These are phyloP conservation scores for Piper longum DNA, from an alignment of 164 flowering plant genomes.

Conservation along the genomic window DNA sequence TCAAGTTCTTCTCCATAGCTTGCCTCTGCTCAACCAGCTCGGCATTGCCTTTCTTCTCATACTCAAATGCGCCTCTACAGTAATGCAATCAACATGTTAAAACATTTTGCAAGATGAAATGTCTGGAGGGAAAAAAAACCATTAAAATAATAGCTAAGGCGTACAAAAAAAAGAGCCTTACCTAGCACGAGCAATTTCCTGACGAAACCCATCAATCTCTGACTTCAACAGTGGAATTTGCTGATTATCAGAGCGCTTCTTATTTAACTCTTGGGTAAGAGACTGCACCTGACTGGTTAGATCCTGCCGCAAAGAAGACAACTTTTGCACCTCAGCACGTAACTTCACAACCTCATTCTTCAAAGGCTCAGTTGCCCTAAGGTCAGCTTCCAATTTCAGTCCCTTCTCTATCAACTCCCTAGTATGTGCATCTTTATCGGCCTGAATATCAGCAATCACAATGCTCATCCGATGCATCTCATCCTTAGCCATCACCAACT, in stretches of 20 bases:
- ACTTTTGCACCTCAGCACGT: conserved; percentile 59
- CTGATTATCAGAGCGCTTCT: conserved; percentile 56
- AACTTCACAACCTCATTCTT: conserved; percentile 55
- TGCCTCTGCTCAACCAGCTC: conserved; percentile 79
- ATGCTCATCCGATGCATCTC: conserved; percentile 72
- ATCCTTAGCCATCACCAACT: conserved; percentile 61
- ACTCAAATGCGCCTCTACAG: conserved; percentile 62
- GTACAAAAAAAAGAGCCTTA: conserved; percentile 10
- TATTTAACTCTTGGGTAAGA: conserved; percentile 45
- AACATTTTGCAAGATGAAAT: neutral
- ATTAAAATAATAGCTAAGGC: neutral
- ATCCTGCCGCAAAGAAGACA: conserved; percentile 47
- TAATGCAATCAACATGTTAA: neutral
- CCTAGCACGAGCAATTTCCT: conserved; percentile 86
- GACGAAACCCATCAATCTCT: conserved; percentile 74
- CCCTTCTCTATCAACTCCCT: conserved; percentile 78
- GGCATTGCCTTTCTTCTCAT: conserved; percentile 72
- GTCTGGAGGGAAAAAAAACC: neutral
- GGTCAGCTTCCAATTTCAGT: conserved; percentile 77
- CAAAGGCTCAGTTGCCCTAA: conserved; percentile 67
- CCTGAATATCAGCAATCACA: conserved; percentile 44
- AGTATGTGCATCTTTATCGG: conserved; percentile 57
- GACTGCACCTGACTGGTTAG: conserved; percentile 46
- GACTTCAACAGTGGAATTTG: conserved; percentile 51
- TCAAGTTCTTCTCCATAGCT: conserved; percentile 80